Conservation (phyloP, 2,329 filamentous ascomycete genomes). For the Periconia sp. region DNA sequence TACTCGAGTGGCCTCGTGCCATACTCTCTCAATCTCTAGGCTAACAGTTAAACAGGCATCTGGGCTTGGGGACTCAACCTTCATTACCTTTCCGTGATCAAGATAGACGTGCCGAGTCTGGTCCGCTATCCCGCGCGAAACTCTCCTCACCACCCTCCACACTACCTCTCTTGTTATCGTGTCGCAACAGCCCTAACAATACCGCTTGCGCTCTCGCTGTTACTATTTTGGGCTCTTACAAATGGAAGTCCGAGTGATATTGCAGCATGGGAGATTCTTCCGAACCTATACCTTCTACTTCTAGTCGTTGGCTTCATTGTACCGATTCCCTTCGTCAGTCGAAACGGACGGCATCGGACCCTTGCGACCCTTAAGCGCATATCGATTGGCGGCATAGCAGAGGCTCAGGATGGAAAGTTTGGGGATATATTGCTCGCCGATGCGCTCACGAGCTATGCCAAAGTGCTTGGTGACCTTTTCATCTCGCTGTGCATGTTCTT, state of each 20-base stretch:
- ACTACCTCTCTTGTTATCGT: constrained; percentile 84
- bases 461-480: constrained; percentile 88
- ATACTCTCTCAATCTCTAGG: neutral
- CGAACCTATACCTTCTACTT: constrained; percentile 79
- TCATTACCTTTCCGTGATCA: constrained; percentile 78
- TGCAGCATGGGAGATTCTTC: constrained; percentile 81
- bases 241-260: constrained; percentile 72
- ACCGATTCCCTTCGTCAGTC: constrained; percentile 72
- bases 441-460: constrained; percentile 92
- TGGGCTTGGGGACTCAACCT: constrained; percentile 97
- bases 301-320: constrained; percentile 74
- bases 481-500: constrained; percentile 93
- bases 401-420: constrained; percentile 88
- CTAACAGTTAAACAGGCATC: constrained; percentile 64
- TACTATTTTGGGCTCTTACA: constrained; percentile 84
- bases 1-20: too few relatives aligned
- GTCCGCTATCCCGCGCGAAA: constrained; percentile 83
- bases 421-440: constrained; percentile 93
- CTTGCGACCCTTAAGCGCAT: constrained; percentile 78
- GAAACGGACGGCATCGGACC: constrained; percentile 75
- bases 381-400: constrained; percentile 82
- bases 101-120: constrained; percentile 85
- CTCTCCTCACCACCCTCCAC: constrained; percentile 72
- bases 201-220: constrained; percentile 73
- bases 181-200: constrained; percentile 78